phyloP scores from a whole-genome alignment of 352 stramenopile genomes.

The Pythium brachiatum region DNA sequence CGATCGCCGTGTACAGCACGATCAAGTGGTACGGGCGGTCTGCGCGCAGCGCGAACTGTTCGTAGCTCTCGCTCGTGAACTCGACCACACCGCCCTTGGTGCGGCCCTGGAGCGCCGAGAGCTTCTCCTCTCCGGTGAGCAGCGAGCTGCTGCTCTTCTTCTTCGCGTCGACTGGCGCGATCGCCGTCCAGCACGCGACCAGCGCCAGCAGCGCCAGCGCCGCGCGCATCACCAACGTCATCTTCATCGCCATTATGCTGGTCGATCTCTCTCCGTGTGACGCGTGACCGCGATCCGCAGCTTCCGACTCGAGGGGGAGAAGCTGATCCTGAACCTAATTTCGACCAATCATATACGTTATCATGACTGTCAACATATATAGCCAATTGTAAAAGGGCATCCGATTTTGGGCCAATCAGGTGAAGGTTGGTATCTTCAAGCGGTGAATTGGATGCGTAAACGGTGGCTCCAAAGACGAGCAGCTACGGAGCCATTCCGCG shows the following conservation, averaged over 20 bases:
- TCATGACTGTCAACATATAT: background rate
- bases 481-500: background rate
- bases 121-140: conserved; percentile 59
- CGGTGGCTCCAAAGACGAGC: conserved; percentile 8
- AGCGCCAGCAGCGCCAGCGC: conserved; percentile 42
- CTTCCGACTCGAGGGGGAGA: conserved; percentile 9
- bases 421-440: conserved; percentile 14
- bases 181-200: conserved; percentile 23
- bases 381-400: conserved; percentile 2
- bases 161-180: conserved; percentile 37
- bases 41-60: conserved; percentile 50
- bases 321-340: conserved; percentile 22
- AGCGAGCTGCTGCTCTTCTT: conserved; percentile 24
- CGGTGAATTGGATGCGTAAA: conserved; percentile 25
- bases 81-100: conserved; percentile 60
- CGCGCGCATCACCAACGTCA: conserved; percentile 22
- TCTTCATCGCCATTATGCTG: conserved; percentile 11
- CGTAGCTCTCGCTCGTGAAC: conserved; percentile 57
- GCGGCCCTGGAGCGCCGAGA: conserved; percentile 46
- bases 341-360: conserved; percentile 21
- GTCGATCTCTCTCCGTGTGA: conserved; percentile 20
- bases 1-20: conserved; percentile 72
- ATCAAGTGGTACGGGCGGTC: conserved; percentile 82
- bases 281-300: conserved; percentile 18
- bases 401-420: conserved; percentile 21